phyloP scores from a whole-genome alignment of 495 filamentous ascomycete genomes.

The Pyrenula aspistea region DNA sequence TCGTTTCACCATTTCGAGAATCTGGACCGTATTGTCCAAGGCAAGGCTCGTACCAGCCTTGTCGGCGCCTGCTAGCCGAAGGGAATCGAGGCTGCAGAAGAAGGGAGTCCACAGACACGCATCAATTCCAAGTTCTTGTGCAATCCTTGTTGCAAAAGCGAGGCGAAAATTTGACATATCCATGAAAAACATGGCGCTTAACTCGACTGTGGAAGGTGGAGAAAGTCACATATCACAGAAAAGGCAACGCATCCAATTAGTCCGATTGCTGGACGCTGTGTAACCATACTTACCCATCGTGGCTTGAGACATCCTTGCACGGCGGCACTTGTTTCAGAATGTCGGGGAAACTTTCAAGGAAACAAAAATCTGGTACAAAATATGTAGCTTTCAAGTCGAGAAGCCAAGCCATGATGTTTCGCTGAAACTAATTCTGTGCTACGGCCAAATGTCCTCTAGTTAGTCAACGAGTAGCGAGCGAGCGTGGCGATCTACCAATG shows the following conservation, averaged over 20 bases:
- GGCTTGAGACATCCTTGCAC: not conserved
- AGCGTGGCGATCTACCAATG: no score
- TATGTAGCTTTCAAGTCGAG: not conserved
- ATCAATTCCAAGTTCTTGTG: not conserved
- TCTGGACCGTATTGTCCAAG: not conserved
- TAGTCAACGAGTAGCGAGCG: not conserved
- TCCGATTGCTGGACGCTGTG: not conserved
- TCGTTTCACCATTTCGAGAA: not conserved
- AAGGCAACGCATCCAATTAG: not conserved
- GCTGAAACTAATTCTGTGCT: not conserved
- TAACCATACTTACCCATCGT: not conserved
- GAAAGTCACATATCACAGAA: not conserved
- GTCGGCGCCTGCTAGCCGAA: not conserved
- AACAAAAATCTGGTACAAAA: not conserved
- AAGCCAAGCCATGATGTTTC: not conserved
- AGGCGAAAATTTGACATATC: not conserved
- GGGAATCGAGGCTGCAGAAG: not conserved
- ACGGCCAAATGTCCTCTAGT: not conserved
- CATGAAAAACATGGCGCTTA: not conserved
- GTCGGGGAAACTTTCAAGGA: no score
- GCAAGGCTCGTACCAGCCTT: not conserved
- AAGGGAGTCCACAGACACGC: not conserved
- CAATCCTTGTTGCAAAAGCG: not conserved
- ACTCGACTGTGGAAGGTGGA: not conserved
- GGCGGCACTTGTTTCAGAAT: not conserved